A percentile compares a stretch with the other conserved stretches of the same genome.
These are phyloP conservation scores for Barnettozyma botsteinii DNA, from an alignment of 805 yeast genomes.

Conservation along the genomic window DNA sequence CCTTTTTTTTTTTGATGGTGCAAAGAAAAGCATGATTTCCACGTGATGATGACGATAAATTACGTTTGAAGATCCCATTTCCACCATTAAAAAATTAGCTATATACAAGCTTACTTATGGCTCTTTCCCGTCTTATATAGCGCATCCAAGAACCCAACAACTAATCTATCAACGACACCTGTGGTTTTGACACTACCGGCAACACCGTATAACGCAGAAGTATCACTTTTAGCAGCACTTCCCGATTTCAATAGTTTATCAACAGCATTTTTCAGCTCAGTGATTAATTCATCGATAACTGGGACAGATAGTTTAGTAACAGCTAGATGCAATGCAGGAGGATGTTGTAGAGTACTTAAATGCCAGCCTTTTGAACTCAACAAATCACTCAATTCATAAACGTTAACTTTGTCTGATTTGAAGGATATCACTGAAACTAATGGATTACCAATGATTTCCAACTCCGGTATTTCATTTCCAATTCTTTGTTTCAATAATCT, in stretches of 20 bases:
- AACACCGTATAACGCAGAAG: slow-evolving; percentile 91
- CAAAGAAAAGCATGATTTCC: too few relatives aligned
- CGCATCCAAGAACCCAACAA: slow-evolving; percentile 76
- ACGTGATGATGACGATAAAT: too few relatives aligned
- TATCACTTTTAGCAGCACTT: slow-evolving; percentile 38
- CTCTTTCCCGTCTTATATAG: slow-evolving; percentile 48
- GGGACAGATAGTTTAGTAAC: slow-evolving; percentile 66
- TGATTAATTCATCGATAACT: slow-evolving; percentile 55
- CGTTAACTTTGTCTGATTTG: slow-evolving; percentile 52
- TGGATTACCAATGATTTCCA: slow-evolving; percentile 82
- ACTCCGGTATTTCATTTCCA: slow-evolving; percentile 43
- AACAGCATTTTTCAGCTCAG: slow-evolving; percentile 32
- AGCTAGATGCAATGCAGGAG: slow-evolving; percentile 89
- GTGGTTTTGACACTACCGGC: slow-evolving; percentile 86
- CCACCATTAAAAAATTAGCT: too few relatives aligned
- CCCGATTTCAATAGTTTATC: slow-evolving; percentile 16
- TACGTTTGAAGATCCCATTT: too few relatives aligned
- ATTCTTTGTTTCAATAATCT: slow-evolving; percentile 47
- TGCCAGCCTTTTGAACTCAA: slow-evolving; percentile 80
- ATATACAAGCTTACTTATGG: too few relatives aligned
- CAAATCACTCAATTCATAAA: slow-evolving; percentile 75
- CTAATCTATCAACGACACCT: slow-evolving; percentile 75
- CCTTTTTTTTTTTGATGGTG: too few relatives aligned
- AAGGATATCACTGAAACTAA: slow-evolving; percentile 77
- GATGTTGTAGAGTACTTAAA: slow-evolving; percentile 77